A percentile compares a stretch with the other conserved stretches of the same genome.
phyloP scores from a whole-genome alignment of 257 asterid genomes.

The Linaria vulgaris region DNA sequence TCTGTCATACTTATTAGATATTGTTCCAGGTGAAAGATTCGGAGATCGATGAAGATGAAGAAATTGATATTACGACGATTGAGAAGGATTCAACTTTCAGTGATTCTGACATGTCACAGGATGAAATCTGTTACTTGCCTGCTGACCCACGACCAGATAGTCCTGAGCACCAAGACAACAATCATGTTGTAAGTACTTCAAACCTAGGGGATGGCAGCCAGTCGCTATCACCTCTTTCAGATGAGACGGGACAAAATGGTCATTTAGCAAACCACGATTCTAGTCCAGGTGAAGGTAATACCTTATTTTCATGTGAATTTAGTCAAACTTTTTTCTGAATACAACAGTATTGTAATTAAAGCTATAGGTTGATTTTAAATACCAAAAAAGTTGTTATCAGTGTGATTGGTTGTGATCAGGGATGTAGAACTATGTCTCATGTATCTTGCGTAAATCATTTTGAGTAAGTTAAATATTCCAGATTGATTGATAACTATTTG shows the following conservation, averaged over 20 bases:
- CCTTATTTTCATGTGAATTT: slow-evolving; percentile 18
- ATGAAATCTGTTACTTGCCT: slow-evolving; percentile 74
- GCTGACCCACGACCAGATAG: slow-evolving; percentile 72
- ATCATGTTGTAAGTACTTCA: slow-evolving; percentile 49
- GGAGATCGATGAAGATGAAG: slow-evolving; percentile 73
- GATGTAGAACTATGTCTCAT: not conserved
- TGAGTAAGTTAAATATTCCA: too few relatives aligned
- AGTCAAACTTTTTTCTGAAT: slow-evolving; percentile 15
- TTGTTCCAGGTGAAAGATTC: slow-evolving; percentile 65
- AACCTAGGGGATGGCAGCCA: slow-evolving; percentile 66
- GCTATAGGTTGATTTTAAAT: not conserved
- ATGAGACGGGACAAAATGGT: slow-evolving; percentile 74
- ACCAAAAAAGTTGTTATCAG: too few relatives aligned
- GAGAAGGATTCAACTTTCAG: slow-evolving; percentile 84
- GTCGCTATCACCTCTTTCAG: slow-evolving; percentile 77
- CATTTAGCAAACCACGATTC: slow-evolving; percentile 52
- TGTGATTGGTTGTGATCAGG: slow-evolving; percentile 3
- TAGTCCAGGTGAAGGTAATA: slow-evolving; percentile 72
- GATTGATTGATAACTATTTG: not conserved
- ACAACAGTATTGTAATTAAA: slow-evolving; percentile 17
- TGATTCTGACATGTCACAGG: slow-evolving; percentile 86
- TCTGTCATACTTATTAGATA: slow-evolving; percentile 24
- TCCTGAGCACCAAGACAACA: slow-evolving; percentile 62
- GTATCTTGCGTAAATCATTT: not conserved
- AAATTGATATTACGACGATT: slow-evolving; percentile 56